Evolutionary conservation across 164 flowering plant species (phyloP).

Genomic region (Macadamia tetraphylla): DNA sequence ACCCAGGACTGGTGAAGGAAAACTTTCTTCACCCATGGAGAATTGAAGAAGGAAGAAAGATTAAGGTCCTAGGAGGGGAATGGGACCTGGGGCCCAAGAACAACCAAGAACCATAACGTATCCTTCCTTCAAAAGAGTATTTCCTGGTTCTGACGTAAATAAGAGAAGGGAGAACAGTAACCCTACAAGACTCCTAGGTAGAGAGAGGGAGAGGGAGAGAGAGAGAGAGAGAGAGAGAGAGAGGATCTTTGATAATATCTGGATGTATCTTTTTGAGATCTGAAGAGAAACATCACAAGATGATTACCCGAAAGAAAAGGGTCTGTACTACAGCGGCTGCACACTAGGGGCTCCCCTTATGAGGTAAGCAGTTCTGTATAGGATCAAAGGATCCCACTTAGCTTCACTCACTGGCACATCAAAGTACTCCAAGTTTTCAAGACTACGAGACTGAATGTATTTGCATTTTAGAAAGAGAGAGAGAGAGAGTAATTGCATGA

Average conservation of each 20-base stretch:
- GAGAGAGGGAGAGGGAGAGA: constrained; percentile 10
- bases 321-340: constrained; percentile 25
- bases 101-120: not conserved
- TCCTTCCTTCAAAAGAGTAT: not conserved
- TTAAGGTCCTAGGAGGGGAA: too few relatives aligned
- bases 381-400: constrained; percentile 13
- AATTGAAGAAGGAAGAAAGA: not conserved
- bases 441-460: too few relatives aligned
- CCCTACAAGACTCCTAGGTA: not conserved
- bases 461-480: constrained; percentile 3
- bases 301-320: constrained; percentile 52
- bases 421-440: not conserved
- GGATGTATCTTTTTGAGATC: constrained; percentile 30
- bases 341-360: constrained; percentile 18
- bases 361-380: constrained; percentile 29
- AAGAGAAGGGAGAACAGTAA: constrained; percentile 5
- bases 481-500: constrained; percentile 26
- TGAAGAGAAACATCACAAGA: constrained; percentile 27
- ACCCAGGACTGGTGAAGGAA: too few relatives aligned
- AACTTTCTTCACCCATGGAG: too few relatives aligned
- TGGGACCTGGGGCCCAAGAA: too few relatives aligned
- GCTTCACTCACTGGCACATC: constrained; percentile 8
- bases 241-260: constrained; percentile 16
- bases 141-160: constrained; percentile 3
- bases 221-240: too few relatives aligned